These are phyloP conservation scores for Pueraria montana DNA, from an alignment of 306 rosid genomes.

Conservation along the genomic window DNA sequence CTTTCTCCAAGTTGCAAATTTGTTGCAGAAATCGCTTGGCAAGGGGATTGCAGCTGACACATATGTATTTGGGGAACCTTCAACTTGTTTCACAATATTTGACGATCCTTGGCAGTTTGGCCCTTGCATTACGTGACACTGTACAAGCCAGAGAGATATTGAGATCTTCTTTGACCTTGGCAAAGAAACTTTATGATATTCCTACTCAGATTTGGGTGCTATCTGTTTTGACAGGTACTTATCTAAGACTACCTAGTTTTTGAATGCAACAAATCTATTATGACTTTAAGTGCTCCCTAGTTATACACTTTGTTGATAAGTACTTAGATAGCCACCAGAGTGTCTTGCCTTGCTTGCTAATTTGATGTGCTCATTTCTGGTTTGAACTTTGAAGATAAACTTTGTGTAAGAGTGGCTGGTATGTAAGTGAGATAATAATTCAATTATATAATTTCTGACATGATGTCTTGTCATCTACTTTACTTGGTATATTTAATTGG, in stretches of 20 bases:
- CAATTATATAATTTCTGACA: neutral
- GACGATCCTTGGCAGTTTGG: slow-evolving; percentile 96
- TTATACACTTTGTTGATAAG: neutral
- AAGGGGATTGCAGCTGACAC: slow-evolving; percentile 96
- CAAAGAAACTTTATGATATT: slow-evolving; percentile 92
- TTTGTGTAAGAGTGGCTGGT: slow-evolving; percentile 30
- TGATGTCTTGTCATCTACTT: neutral
- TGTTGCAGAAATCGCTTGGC: slow-evolving; percentile 90
- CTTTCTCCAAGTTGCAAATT: slow-evolving; percentile 33
- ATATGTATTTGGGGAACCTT: slow-evolving; percentile 89
- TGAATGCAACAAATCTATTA: slow-evolving; percentile 24
- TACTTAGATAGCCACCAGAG: slow-evolving; percentile 6
- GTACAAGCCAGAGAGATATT: slow-evolving; percentile 95
- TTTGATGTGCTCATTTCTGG: neutral
- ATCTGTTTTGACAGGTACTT: slow-evolving; percentile 85
- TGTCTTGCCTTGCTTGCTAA: slow-evolving; percentile 15
- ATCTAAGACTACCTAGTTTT: slow-evolving; percentile 31
- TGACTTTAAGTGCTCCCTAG: slow-evolving; percentile 13
- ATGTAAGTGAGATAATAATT: neutral
- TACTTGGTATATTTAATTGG: slow-evolving; percentile 31
- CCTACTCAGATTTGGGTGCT: slow-evolving; percentile 98
- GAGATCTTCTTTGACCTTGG: slow-evolving; percentile 94
- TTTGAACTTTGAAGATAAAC: slow-evolving; percentile 23
- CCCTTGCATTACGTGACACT: slow-evolving; percentile 84
- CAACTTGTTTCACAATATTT: slow-evolving; percentile 95